Evolutionary conservation across 2,329 filamentous ascomycete genomes (phyloP), one percentile per base, ranked within the genome.

Genomic region (Neofusicoccum ribis): DNA sequence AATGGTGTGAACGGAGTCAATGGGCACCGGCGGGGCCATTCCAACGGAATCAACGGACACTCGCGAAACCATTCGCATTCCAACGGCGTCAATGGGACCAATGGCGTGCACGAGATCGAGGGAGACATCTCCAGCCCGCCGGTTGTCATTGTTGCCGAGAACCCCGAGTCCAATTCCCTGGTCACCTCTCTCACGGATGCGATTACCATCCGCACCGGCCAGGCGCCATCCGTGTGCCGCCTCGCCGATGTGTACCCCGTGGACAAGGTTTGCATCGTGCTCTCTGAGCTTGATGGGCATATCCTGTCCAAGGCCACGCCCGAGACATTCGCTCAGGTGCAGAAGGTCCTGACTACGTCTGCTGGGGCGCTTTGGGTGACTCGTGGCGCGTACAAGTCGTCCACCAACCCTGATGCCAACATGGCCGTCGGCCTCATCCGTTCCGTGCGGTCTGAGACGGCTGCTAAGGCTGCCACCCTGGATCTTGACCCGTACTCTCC

Each of bases 291-390:
- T 2, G 54, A 60, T 6, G 27, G 23, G n/a, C 12, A 36, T 3
- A 5, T 65, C 3, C 43, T 65, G 2, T 34, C 64, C 8, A 51
- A 43, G 2, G 37, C 63, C 15, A 59, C 43, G 3, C 43, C 63
- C 3, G 20, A 65, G 23, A 51, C 27, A 1, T 65, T 60, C n/a
- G 5, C 15, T 8, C 46, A 41, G 9, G 37, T 65, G 14, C 54
- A 65, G 27, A 52, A 44, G 27, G 39, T 65, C 27, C 31, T 65
- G 4, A 62, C 47, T n/a, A 47, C 15, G 15, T n/a, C 54, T 6
- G 54, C 41, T 4, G 64, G 54, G 2, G 54, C 61, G 6, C 54
- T 65, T 4, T 65, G 64, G 64, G 64, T 65, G 6, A 65, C 54
- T 0, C 47, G 58, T n/a, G 64, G 64, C 0, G 64, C 54, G 8